phyloP scores from a whole-genome alignment of 2,329 filamentous ascomycete species.

The Monosporascus ibericus region DNA sequence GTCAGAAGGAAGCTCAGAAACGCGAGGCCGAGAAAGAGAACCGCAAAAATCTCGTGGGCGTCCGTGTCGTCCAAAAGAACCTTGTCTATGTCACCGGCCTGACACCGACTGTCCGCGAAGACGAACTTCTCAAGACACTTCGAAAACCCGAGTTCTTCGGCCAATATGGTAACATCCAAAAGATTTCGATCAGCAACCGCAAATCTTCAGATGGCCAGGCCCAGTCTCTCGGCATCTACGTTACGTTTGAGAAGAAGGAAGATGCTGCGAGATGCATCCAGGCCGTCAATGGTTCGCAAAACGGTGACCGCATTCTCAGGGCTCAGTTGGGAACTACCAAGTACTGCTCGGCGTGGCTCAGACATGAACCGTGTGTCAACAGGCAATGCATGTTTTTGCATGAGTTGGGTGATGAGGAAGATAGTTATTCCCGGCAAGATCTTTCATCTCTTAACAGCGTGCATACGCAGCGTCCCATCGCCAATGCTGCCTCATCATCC shows the following conservation, averaged over 20 bases:
- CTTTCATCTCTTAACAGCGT: constrained; percentile 91
- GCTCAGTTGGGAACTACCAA: constrained; percentile 86
- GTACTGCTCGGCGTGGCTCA: constrained; percentile 94
- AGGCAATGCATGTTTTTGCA: constrained; percentile 97
- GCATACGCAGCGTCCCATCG: constrained; percentile 66
- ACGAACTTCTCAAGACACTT: constrained; percentile 83
- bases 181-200: constrained; percentile 96
- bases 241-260: constrained; percentile 90
- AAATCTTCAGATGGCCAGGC: constrained; percentile 71
- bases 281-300: constrained; percentile 86
- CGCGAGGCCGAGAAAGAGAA: constrained; percentile 93
- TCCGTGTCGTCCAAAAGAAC: constrained; percentile 96
- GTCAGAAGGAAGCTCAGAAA: constrained; percentile 93
- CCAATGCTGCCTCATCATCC: constrained; percentile 44
- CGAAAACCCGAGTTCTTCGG: constrained; percentile 92
- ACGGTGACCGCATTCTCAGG: constrained; percentile 79
- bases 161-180: constrained; percentile 96
- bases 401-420: constrained; percentile 95
- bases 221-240: constrained; percentile 91
- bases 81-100: constrained; percentile 96
- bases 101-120: constrained; percentile 85
- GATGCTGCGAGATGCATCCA: constrained; percentile 87
- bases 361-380: constrained; percentile 91
- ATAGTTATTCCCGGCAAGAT: constrained; percentile 92
- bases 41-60: constrained; percentile 90